Base-by-base conservation (phyloP, 345 rosid genomes). In the Litchi chinensis region DNA sequence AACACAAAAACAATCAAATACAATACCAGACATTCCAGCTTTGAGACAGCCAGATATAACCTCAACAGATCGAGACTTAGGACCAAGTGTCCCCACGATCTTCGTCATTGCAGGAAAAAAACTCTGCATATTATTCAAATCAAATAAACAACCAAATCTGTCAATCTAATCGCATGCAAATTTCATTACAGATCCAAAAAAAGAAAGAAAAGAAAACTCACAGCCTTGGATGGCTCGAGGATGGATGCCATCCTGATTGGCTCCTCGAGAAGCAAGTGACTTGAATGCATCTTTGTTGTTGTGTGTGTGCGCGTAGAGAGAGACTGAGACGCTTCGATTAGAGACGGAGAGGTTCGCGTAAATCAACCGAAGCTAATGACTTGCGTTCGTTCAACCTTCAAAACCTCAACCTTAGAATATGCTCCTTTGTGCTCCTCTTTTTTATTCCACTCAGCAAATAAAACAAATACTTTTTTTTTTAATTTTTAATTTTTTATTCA, bases 221-320 rank as follows among this genome's bases (percentile, higher is more conserved):
- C 98, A n/a, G 93, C 76, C 83, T 96, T 96, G 48, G 99, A 92
- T 44, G 99, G 92, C 87, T 95, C 97, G 81, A 95, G 97, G 80
- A 95, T 92, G 57, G 97, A 91, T 81, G 96, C 97, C 99, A 95
- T 95, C 94, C 99, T 86, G 79, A 95, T 95, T 5, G 99, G 99
- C 93, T 93, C 99, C 78, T 95, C 99, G 40, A 92, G 95, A 75
- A 95, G 98, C 86, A 95, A 81, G 89, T 95, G 97, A 77, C 88
- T 89, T 2, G 99, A 89, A 82, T 96, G 99, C 99, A 96, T 96
- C 77, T 81, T 92, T 52, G 12, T 22, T 44, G 43, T 32, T 32
- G 37, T 32, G 3, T 32, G 37, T 32, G 37, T 32, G 1, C 10
- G 28, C 50, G 44, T 10, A 63, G 39, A 2, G 76, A 73, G 76